Base-by-base conservation (phyloP, 2,329 filamentous ascomycete species). In the Ciborinia camelliae region DNA sequence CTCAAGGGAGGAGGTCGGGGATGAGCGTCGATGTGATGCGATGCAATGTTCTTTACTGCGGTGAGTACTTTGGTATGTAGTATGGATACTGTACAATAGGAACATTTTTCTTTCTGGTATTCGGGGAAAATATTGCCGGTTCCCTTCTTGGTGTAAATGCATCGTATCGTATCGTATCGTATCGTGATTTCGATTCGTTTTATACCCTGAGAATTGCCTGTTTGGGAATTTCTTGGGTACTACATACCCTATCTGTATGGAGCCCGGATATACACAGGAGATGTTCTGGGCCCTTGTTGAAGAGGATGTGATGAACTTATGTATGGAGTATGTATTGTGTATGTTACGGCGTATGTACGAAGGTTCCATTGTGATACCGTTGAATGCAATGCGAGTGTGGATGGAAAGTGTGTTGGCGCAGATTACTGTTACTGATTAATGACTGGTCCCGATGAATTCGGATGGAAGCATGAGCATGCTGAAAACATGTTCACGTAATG, bases 281-380 rank as follows among this genome's bases (percentile, higher is more conserved):
- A n/a, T n/a, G n/a, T n/a, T 43, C 41, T 43, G 41, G 41, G 41
- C 41, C 41, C 20, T 43, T n/a, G 41, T 20, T n/a, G 5, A 43
- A 43, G 41, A 43, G 5, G 18, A 18, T 43, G 41, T 20, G 20
- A 43, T 7, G 39, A 20, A 28, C 37, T 54, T 15, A 37, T 37
- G 30, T 28, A 26, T 57, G 37, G 6, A 23, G 12, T 23, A 12
- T 54, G 8, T 23, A 57, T 26, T 23, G n/a, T n/a, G n/a, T n/a
- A n/a, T n/a, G n/a, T n/a, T n/a, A n/a, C 18, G 43, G 15, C 41
- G 7, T 23, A 60, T 50, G 32, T 20, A 51, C 26, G n/a, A 35
- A 53, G 35, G 32, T 53, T 37, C 30, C 59, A 62, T 39, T 62
- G 59, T 62, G 59, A 62, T 52, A 62, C 59, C 47, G 45, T 62